phyloP scores from a whole-genome alignment of 768 basidiomycete species.

The Pilatotrama ljubarskyi region DNA sequence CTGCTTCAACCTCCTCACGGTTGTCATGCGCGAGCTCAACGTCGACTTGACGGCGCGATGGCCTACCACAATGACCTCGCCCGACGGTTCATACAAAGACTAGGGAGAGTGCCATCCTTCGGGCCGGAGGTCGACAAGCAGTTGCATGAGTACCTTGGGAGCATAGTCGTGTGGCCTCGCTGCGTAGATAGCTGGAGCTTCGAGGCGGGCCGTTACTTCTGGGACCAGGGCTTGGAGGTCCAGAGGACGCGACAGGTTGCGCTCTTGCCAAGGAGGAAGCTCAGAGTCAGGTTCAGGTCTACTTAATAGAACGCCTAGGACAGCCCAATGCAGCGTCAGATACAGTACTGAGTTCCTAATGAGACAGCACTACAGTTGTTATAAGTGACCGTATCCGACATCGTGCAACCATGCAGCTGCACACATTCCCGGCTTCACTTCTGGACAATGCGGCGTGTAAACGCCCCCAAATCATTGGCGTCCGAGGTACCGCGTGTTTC shows the following conservation, averaged over 20 bases:
- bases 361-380: too few relatives aligned
- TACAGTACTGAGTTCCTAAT: too few relatives aligned
- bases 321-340: too few relatives aligned
- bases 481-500: too few relatives aligned
- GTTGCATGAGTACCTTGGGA: conserved; percentile 27
- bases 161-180: conserved; percentile 30
- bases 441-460: too few relatives aligned
- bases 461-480: too few relatives aligned
- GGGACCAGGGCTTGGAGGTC: not conserved
- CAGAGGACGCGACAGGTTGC: too few relatives aligned
- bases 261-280: too few relatives aligned
- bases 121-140: conserved; percentile 29
- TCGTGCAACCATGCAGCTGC: too few relatives aligned
- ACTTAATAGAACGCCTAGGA: not conserved
- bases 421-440: too few relatives aligned
- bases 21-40: conserved; percentile 25
- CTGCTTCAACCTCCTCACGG: conserved; percentile 29
- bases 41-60: conserved; percentile 21
- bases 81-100: not conserved
- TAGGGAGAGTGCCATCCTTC: conserved; percentile 29
- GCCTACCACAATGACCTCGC: not conserved
- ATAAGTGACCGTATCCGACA: too few relatives aligned
- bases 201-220: conserved; percentile 22
- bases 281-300: too few relatives aligned
- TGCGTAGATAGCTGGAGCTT: conserved; percentile 31